These are phyloP conservation scores for Rhizopus arrhizus DNA, from an alignment of 371 early-diverging fungal genomes.

Conservation along the genomic window DNA sequence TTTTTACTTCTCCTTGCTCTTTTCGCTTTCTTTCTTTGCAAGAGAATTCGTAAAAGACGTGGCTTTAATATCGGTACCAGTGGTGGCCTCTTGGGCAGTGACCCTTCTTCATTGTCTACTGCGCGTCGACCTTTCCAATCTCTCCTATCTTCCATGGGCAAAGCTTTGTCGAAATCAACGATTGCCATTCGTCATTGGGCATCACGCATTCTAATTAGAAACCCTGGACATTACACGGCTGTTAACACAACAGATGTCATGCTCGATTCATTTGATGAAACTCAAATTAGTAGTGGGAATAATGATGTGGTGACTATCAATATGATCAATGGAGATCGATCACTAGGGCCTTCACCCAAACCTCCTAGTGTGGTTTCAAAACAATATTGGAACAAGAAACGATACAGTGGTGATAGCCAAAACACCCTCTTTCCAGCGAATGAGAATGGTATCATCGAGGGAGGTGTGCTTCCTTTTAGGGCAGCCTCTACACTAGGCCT, in stretches of 20 bases:
- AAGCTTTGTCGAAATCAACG: constrained; percentile 29
- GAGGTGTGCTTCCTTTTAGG: constrained; percentile 31
- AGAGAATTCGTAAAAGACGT: constrained; percentile 14
- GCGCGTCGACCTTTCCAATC: constrained; percentile 4
- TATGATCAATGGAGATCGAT: constrained; percentile 6
- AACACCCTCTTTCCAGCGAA: constrained; percentile 1
- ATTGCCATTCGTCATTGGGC: constrained; percentile 33
- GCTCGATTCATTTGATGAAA: constrained; percentile 23
- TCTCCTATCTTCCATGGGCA: constrained; percentile 11
- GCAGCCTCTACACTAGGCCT: constrained; percentile 32
- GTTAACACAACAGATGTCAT: constrained; percentile 6
- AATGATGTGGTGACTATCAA: constrained; percentile 11
- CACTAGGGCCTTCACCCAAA: constrained; percentile 21
- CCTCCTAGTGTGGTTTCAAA: constrained; percentile 27
- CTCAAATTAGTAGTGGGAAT: background rate
- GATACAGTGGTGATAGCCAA: constrained; percentile 42
- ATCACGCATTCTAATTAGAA: no score
- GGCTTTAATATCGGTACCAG: constrained; percentile 19
- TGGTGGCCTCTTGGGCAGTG: constrained; percentile 43
- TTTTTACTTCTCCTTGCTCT: constrained; percentile 11
- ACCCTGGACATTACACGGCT: constrained; percentile 13
- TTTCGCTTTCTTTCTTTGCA: constrained; percentile 19
- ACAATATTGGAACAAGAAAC: constrained; percentile 37
- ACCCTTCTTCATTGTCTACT: background rate
- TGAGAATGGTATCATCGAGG: constrained; percentile 23